These are phyloP conservation scores for Drosera spatulata DNA, from an alignment of 179 eudicot genomes.

Conservation along the genomic window DNA sequence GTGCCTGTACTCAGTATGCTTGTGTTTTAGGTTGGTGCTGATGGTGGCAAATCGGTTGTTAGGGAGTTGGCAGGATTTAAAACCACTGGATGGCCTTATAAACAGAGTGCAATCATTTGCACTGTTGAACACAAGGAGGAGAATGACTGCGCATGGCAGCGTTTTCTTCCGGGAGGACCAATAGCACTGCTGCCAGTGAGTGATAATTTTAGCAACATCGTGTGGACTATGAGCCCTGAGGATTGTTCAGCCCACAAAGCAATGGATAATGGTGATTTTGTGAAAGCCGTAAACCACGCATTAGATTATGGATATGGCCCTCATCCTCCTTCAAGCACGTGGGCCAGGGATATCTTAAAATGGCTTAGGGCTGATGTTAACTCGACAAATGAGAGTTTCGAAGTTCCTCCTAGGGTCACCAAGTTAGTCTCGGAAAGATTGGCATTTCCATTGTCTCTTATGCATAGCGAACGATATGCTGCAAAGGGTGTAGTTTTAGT, in stretches of 20 bases:
- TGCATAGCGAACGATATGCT: slow-evolving; percentile 64
- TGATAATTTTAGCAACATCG: slow-evolving; percentile 89
- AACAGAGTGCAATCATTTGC: slow-evolving; percentile 90
- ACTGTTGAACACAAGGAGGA: slow-evolving; percentile 64
- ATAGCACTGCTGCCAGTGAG: slow-evolving; percentile 93
- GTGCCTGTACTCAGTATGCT: no score
- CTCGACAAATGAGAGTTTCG: slow-evolving; percentile 64
- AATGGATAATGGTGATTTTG: slow-evolving; percentile 60
- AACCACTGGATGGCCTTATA: slow-evolving; percentile 77
- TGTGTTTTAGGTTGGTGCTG: slow-evolving; percentile 75
- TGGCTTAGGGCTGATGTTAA: slow-evolving; percentile 32
- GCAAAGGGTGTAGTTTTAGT: slow-evolving; percentile 61
- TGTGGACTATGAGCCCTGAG: slow-evolving; percentile 90
- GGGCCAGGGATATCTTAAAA: slow-evolving; percentile 36
- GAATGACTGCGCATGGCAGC: slow-evolving; percentile 88
- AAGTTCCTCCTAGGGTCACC: slow-evolving; percentile 77
- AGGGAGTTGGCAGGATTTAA: slow-evolving; percentile 72
- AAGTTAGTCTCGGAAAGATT: slow-evolving; percentile 72
- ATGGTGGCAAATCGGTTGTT: slow-evolving; percentile 92
- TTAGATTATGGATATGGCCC: slow-evolving; percentile 84
- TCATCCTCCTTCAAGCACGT: slow-evolving; percentile 51
- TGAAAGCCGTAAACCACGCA: slow-evolving; percentile 67
- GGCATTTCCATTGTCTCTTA: slow-evolving; percentile 83
- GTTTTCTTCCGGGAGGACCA: slow-evolving; percentile 89
- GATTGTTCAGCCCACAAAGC: slow-evolving; percentile 53